Base-by-base conservation (phyloP, 1,139 yeast genomes). In the Wickerhamomyces sp. region DNA sequence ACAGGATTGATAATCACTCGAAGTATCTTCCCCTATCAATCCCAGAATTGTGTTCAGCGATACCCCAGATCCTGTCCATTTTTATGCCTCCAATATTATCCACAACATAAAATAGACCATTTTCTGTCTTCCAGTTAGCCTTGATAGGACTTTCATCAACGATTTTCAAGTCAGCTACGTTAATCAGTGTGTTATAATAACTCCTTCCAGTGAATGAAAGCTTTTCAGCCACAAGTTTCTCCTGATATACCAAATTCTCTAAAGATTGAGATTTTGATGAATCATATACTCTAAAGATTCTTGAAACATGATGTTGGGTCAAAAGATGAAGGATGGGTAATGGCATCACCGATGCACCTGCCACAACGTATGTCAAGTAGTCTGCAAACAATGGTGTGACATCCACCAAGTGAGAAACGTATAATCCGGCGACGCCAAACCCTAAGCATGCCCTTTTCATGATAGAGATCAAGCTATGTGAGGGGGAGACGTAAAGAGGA, bases 51-150 rank as follows among this genome's bases (percentile, higher is more conserved):
- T 69, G 69, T 62, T 87, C 95, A 6, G 84, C 78, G 15, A 85
- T 76, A 2, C 93, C 90, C 93, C 95, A 83, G 6, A 87, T 62
- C 45, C 95, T 68, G 57, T 87, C 95, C 95, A 87, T 87, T 54
- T 79, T 79, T 59, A 84, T 68, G 1, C 95, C 95, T 3, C 95
- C 94, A 39, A 84, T 71, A 53, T 86, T 84, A 58, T 87, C 95
- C 9, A 75, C 78, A 4, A 87, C 76, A 55, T 80, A 84, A 61
- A 72, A 79, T 39, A 60, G 52, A 2, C 69, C 59, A 27, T 68
- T 65, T 7, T 65, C 60, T 35, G 73, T 75, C 40, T 74, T 68
- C 84, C 93, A 80, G 42, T 81, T 76, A 31, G 77, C 72, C 68
- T 80, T 82, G 0, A 90, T 85, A n/a, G 65, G 64, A 37, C 68